These are phyloP conservation scores for Mercurialis annua DNA, from an alignment of 345 rosid genomes.

Conservation along the genomic window DNA sequence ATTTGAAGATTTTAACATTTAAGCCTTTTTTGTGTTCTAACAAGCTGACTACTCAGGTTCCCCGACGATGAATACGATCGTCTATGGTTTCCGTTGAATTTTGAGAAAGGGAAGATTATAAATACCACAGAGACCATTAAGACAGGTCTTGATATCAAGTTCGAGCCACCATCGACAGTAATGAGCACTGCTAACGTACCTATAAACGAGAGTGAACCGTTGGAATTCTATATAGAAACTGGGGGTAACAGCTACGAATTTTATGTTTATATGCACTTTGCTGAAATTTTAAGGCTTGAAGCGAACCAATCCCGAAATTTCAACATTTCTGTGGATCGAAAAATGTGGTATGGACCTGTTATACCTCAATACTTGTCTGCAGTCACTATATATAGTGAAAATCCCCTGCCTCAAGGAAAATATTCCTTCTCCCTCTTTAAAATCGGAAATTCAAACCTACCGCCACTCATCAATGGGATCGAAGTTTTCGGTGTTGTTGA, in stretches of 20 bases:
- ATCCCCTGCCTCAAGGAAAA: slow-evolving; percentile 16
- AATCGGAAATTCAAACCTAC: slow-evolving; percentile 36
- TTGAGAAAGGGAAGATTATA: neutral
- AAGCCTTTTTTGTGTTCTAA: too few species aligned
- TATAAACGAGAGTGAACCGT: slow-evolving; percentile 3
- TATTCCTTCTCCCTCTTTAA: slow-evolving; percentile 18
- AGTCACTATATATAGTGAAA: slow-evolving; percentile 5
- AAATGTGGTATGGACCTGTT: slow-evolving; percentile 20
- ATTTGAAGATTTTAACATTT: too few species aligned
- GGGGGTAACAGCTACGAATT: slow-evolving; percentile 22
- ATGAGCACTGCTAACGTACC: slow-evolving; percentile 43
- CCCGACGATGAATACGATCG: slow-evolving; percentile 6
- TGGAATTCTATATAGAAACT: slow-evolving; percentile 22
- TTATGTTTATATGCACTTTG: slow-evolving; percentile 45
- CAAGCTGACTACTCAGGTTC: neutral
- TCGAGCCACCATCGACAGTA: neutral
- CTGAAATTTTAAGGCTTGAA: slow-evolving; percentile 37
- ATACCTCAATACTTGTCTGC: too few species aligned
- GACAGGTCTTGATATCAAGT: neutral
- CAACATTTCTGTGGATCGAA: slow-evolving; percentile 36
- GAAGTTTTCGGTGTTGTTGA: slow-evolving; percentile 36
- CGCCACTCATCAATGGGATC: slow-evolving; percentile 50
- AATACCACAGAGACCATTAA: slow-evolving; percentile 11
- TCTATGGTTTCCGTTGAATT: neutral
- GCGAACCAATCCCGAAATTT: slow-evolving; percentile 41